These are phyloP conservation scores for Pleurotus pulmonarius DNA, from an alignment of 768 basidiomycete genomes.

Conservation along the genomic window DNA sequence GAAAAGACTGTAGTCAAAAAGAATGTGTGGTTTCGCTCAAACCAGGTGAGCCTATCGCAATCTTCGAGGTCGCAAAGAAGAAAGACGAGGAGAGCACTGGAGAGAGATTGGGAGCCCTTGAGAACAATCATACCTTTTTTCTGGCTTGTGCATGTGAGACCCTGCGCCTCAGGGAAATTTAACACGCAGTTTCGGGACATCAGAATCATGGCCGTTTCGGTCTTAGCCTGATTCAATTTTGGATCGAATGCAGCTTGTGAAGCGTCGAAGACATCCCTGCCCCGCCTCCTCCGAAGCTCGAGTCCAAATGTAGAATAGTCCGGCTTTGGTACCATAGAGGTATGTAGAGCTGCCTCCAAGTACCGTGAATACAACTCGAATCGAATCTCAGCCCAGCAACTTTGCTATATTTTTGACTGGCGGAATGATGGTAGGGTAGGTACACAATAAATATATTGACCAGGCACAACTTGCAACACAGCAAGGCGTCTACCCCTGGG, in stretches of 20 bases:
- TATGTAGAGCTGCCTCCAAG: too few species aligned
- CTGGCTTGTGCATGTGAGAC: neutral
- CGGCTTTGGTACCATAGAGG: too few species aligned
- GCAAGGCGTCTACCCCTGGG: neutral
- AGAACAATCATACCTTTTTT: slow-evolving; percentile 1
- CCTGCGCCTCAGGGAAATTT: slow-evolving; percentile 6
- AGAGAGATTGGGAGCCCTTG: neutral
- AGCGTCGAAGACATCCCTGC: too few species aligned
- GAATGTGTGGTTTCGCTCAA: neutral
- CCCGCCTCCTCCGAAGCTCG: too few species aligned
- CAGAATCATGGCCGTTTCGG: neutral
- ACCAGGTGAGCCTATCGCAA: neutral
- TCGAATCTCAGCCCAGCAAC: too few species aligned
- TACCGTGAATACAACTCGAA: too few species aligned
- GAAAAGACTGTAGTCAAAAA: slow-evolving; percentile 5
- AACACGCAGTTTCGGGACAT: slow-evolving; percentile 5
- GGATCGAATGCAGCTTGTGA: neutral
- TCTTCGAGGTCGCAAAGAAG: neutral
- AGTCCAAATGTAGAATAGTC: too few species aligned
- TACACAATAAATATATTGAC: neutral
- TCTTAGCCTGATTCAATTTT: neutral
- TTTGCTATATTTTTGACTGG: neutral
- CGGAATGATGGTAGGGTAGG: slow-evolving; percentile 3
- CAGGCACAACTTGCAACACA: neutral
- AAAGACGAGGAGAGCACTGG: neutral